Evolutionary conservation across 208 protist genomes (phyloP).

Genomic region (Trypanosoma scelopori): DNA sequence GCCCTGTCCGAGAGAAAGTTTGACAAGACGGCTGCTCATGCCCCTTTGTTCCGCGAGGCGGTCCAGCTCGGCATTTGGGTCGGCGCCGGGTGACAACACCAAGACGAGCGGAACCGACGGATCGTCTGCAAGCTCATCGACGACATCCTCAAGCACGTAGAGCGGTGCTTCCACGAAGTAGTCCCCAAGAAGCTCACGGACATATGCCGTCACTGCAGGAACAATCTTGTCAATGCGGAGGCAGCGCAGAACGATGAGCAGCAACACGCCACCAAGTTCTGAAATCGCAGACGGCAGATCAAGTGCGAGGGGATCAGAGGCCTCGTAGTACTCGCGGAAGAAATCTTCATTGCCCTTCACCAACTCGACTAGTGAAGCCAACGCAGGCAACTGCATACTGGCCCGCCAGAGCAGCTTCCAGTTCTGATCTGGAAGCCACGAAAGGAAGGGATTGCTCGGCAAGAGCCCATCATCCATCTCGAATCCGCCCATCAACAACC

Average conservation of each 20-base stretch:
- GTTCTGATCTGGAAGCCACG: slow-evolving; percentile 87
- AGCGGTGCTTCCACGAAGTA: slow-evolving; percentile 92
- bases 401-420: slow-evolving; percentile 89
- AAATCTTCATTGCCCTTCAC: slow-evolving; percentile 69
- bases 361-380: slow-evolving; percentile 14
- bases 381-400: slow-evolving; percentile 51
- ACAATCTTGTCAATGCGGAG: slow-evolving; percentile 96
- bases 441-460: slow-evolving; percentile 48
- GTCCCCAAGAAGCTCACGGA: slow-evolving; percentile 72
- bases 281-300: slow-evolving; percentile 62
- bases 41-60: slow-evolving; percentile 92
- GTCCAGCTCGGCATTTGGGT: slow-evolving; percentile 94
- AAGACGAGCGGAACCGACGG: slow-evolving; percentile 95
- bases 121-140: slow-evolving; percentile 86
- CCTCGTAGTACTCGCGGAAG: slow-evolving; percentile 84
- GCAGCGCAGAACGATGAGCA: slow-evolving; percentile 92
- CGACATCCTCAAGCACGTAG: slow-evolving; percentile 92
- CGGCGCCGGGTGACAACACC: slow-evolving; percentile 96
- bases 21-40: slow-evolving; percentile 85
- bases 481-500: slow-evolving; percentile 91
- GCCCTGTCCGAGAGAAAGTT: slow-evolving; percentile 96
- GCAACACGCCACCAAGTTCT: slow-evolving; percentile 75
- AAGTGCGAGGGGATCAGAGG: slow-evolving; percentile 71
- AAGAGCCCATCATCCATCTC: slow-evolving; percentile 44
- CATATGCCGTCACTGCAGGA: slow-evolving; percentile 92